Percentiles rank a stretch among this genome's conserved stretches.
Conservation (phyloP, 331 rosid genomes). For the Dryas integrifolia region DNA sequence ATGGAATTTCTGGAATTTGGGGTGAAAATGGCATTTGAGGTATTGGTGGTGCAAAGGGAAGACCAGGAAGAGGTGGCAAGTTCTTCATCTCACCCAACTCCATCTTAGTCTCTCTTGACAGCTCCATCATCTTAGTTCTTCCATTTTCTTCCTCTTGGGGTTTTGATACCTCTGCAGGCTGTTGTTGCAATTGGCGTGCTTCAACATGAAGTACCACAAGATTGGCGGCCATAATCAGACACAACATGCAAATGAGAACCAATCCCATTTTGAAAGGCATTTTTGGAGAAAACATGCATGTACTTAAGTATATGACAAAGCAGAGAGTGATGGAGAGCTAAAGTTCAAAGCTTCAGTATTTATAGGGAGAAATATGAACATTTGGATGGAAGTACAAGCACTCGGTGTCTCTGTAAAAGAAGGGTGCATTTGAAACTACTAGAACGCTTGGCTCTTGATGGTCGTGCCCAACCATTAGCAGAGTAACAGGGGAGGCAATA, state of each 20-base stretch:
- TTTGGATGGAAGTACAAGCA: background rate
- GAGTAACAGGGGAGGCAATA: background rate
- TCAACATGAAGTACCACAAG: background rate
- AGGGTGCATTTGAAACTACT: background rate
- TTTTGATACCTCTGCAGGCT: background rate
- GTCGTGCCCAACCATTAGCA: background rate
- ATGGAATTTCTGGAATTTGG: background rate
- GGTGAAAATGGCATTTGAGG: background rate
- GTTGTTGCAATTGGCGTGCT: conserved; percentile 7
- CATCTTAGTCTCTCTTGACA: background rate
- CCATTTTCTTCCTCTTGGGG: background rate
- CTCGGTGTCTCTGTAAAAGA: background rate
- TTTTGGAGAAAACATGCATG: background rate
- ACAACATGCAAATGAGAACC: background rate
- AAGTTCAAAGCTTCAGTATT: background rate
- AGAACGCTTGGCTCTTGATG: conserved; percentile 12
- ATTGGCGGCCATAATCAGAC: background rate
- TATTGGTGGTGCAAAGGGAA: conserved; percentile 4
- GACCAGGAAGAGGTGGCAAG: conserved; percentile 3
- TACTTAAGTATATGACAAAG: too few species aligned
- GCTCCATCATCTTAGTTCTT: background rate
- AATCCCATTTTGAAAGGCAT: conserved; percentile 9
- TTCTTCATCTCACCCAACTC: conserved; percentile 16
- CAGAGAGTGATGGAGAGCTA: background rate
- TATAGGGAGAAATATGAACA: background rate